Evolutionary conservation across 352 stramenopile genomes (phyloP), one percentile per base, ranked within the genome.

Genomic region (Phytophthora agathidicida): DNA sequence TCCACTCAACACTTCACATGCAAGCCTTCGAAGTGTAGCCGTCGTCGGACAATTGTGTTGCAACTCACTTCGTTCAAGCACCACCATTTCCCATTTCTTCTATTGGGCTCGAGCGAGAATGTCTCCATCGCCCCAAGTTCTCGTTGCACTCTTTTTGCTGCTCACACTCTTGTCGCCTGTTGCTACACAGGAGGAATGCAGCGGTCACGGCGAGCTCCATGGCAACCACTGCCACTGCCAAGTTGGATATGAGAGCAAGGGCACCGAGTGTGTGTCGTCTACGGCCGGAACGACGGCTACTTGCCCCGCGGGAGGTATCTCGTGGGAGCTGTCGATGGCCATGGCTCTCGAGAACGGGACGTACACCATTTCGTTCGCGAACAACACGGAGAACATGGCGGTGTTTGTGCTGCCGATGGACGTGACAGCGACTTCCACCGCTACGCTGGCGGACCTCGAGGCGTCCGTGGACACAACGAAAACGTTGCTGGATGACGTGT

Each of bases 301-400:
- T 16, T 77, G 69, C 41, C 67, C 77, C 3, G 59, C 60, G 11
- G 66, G 71, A 27, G 75, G 69, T 16, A 71, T 80, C 46, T 48
- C 51, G 5, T 83, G 68, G 65, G 70, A 79, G 36, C 42, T 77
- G 28, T 80, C 77, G 22, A 73, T 72, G 36, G 47, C 67, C 1
- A 60, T 79, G 41, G 65, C 50, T 22, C 49, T 96, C 17, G 44
- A 83, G 11, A 76, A 77, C 39, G 70, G 67, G 4, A 68, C 73
- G 20, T 83, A 80, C 60, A 68, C 57, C 2, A 49, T 83, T 42
- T 69, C 72, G 3, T 60, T 83, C 27, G 49, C 46, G 7, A 69
- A 76, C 26, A 83, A 83, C 48, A 65, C 64, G 33, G 73, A 77
- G 14, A 73, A 76, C 57, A 80, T 83, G 73, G 73, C 70, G 1